A percentile compares a stretch with the other conserved stretches of the same genome.
These are phyloP conservation scores for Cyberlindnera mississippiensis DNA, from an alignment of 805 yeast species.

Conservation along the genomic window DNA sequence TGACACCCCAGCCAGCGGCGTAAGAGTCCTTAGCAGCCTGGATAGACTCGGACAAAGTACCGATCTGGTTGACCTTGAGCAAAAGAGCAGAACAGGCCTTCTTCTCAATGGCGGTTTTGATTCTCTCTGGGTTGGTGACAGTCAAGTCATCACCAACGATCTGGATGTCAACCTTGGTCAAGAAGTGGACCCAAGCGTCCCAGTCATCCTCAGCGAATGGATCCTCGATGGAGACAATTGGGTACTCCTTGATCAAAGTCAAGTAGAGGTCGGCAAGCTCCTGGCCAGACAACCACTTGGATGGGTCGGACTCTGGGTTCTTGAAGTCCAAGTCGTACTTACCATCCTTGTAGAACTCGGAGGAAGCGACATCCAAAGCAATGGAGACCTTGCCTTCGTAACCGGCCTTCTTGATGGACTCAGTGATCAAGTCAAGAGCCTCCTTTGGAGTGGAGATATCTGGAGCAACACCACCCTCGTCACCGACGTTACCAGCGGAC, in stretches of 20 bases:
- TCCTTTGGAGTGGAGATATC: constrained; percentile 91
- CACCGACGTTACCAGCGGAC: constrained; percentile 99
- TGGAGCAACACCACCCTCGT: constrained; percentile 99
- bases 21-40: constrained; percentile 94
- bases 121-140: constrained; percentile 95
- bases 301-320: constrained; percentile 87
- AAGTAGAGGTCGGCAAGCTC: constrained; percentile 84
- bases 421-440: constrained; percentile 91
- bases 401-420: constrained; percentile 90
- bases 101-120: constrained; percentile 92
- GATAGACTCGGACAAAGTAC: constrained; percentile 93
- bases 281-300: constrained; percentile 88
- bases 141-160: constrained; percentile 98
- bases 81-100: constrained; percentile 93
- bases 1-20: constrained; percentile 98
- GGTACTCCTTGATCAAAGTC: constrained; percentile 80
- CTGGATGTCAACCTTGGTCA: constrained; percentile 71
- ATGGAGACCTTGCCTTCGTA: constrained; percentile 89
- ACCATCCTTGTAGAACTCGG: constrained; percentile 97
- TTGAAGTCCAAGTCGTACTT: constrained; percentile 98
- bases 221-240: constrained; percentile 97
- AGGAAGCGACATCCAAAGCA: constrained; percentile 95
- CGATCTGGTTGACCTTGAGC: constrained; percentile 98
- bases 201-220: constrained; percentile 99
- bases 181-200: constrained; percentile 95